Base-by-base conservation (phyloP, 495 filamentous ascomycete species). In the Penicillium odoratum region DNA sequence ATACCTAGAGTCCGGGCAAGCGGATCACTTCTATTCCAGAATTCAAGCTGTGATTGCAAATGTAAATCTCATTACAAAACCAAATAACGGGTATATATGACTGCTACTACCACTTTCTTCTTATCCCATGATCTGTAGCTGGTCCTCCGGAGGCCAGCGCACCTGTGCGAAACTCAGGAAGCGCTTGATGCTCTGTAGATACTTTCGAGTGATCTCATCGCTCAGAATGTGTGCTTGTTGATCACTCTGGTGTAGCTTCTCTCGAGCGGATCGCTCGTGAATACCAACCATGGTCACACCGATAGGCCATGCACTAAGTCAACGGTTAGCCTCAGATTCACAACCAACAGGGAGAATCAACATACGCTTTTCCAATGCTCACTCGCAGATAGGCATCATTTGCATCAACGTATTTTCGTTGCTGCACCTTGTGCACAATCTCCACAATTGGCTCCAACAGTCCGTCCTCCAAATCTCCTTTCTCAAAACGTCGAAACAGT, bases 271-370 rank as follows among this genome's bases (percentile, higher is more conserved):
- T 59, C 94, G 86, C 76, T 98, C 94, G 83, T 98, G 94, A 67
- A 98, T 98, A 79, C 93, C 93, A 59, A 98, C 93, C 93, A 97
- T 97, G 63, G 52, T 55, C 30, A 98, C 94, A 74, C 94, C 94
- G 69, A 98, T 98, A 29, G 94, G 94, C 94, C 94, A 98, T 25
- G 94, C 94, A 59, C 82, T 84, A 55, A 40, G 28, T 53, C 13
- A 3, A 5, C 15, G 5, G 50, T 73, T 57, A 72, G 69, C 18
- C 21, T 21, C 21, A 21, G 21, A 57, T 16, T 49, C 31, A 21
- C 4, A 6, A 51, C 13, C 45, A 18, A 45, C 7, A 48, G 59
- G 48, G 15, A 9, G 38, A 11, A 28, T 44, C 11, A 55, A 77
- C 80, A 40, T 74, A 84, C 72, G 94, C 95, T 81, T 98, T 98